Base-by-base conservation (phyloP, 306 rosid genomes). In the Ochetophila trinervis region DNA sequence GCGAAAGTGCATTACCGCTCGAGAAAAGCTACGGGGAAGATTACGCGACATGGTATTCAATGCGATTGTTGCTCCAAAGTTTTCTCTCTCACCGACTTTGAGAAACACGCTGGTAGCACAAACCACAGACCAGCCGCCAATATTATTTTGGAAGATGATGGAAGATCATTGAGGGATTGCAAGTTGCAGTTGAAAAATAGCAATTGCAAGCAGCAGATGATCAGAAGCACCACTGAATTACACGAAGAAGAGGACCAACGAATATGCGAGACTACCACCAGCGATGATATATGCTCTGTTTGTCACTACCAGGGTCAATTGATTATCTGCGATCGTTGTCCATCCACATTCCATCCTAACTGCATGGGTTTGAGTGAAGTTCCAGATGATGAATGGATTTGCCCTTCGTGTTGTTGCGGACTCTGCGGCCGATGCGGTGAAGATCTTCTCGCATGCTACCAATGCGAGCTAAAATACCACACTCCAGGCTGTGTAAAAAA, bases 401-500 rank as follows among this genome's bases (percentile, higher is more conserved):
- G 94, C 70, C 88, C 91, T 0, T 60, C 82, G 0, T 91, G 97
- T 48, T 53, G 76, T 42, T 91, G 97, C 57, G 82, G 48, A 37
- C 62, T 68, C 15, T 88, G 97, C 63, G 42, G 70, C 16, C 52
- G 8, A 7, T 69, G 66, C 49, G 56, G 17, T 17, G 66, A 69
- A 68, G 23, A 37, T 53, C 0, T 72, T 53, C 32, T 81, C 16
- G 36, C 24, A 32, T 88, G 97, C 54, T 40, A 36, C 48, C 96
- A 88, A 63, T 91, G 97, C 22, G 86, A 79, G 66, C 37, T 32
- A 2, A 84, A 52, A 22, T 72, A 19, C 48, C 97, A 88, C 68
- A 5, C 22, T 54, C n/a, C n/a, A n/a, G 76, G 80, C 6, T 91
- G 97, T 58, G 19, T 74, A 11, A 40, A 40, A 1, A 74, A 24